Evolutionary conservation across 2,329 filamentous ascomycete species (phyloP), one percentile per base, ranked within the genome.

Genomic region (Xylariaceae sp.): DNA sequence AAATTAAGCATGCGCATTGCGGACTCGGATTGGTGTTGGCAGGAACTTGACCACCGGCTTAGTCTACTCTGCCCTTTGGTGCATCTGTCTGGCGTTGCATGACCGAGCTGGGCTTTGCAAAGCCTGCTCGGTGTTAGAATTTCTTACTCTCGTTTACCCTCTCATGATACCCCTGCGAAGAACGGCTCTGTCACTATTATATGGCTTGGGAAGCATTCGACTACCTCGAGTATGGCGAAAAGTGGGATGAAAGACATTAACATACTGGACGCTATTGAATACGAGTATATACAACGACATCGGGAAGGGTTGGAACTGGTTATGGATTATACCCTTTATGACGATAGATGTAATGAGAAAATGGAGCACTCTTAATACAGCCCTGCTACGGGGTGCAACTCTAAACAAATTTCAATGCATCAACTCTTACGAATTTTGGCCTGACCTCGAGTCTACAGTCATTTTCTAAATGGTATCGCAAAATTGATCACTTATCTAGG

Each of bases 101-200:
- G 33, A 33, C 32, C 31, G 32, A 35, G 43, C 44, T 42, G 15
- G n/a, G 40, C n/a, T 42, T 32, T 32, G 32, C 42, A 35, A 31
- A 38, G 17, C 42, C 46, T 18, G 39, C 43, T 39, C 22, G 42
- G 31, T 53, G 51, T 48, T 52, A 53, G 45, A n/a, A 55, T 57
- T 62, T 61, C 56, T 60, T 54, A 57, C 62, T 55, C 61, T 63
- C 60, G 49, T 56, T 64, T 54, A 42, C 49, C 42, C 53, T 53
- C 53, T 43, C 41, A 64, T 64, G 63, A 66, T 66, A 66, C 63
- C 63, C 63, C 55, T 58, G 57, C 54, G 57, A 53, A n/a, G 52
- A 15, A 45, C 2, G 36, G 39, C 22, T 52, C 53, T 42, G 31
- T 47, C 36, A 11, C 6, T 10, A 38, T 46, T 46, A 11, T 11